These are phyloP conservation scores for Cornus kousa DNA, from an alignment of 148 eudicot genomes.

Conservation along the genomic window DNA sequence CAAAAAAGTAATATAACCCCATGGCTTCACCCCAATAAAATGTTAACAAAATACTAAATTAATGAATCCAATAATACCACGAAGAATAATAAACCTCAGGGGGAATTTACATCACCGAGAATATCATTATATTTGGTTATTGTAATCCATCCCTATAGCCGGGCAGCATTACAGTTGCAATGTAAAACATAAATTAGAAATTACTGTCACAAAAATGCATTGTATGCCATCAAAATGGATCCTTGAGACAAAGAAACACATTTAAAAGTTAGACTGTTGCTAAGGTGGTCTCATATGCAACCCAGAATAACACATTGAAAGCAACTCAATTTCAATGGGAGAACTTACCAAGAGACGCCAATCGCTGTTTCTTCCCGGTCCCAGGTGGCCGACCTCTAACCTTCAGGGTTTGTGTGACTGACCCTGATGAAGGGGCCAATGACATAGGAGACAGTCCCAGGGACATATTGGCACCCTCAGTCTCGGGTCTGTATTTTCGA, in stretches of 20 bases:
- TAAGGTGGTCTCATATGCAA: neutral
- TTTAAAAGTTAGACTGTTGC: neutral
- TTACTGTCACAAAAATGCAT: too few relatives aligned
- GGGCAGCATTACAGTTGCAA: neutral
- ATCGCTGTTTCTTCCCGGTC: slow-evolving; percentile 86
- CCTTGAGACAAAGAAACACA: neutral
- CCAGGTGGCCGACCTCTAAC: slow-evolving; percentile 85
- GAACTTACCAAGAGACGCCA: slow-evolving; percentile 76
- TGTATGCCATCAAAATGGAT: neutral
- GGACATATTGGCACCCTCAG: slow-evolving; percentile 71
- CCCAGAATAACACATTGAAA: neutral
- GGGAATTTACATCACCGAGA: neutral
- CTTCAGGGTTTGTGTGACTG: slow-evolving; percentile 35
- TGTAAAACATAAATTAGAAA: neutral
- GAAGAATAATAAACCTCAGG: neutral
- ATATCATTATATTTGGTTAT: neutral
- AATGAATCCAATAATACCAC: neutral
- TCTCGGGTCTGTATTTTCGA: slow-evolving; percentile 84
- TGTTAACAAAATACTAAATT: neutral
- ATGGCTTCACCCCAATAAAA: neutral
- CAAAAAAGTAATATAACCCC: neutral
- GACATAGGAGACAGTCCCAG: slow-evolving; percentile 62
- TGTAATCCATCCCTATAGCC: neutral
- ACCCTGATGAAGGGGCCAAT: slow-evolving; percentile 33
- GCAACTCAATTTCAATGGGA: neutral